Base-by-base conservation (phyloP, 805 yeast species). In the Saturnispora saitoi region DNA sequence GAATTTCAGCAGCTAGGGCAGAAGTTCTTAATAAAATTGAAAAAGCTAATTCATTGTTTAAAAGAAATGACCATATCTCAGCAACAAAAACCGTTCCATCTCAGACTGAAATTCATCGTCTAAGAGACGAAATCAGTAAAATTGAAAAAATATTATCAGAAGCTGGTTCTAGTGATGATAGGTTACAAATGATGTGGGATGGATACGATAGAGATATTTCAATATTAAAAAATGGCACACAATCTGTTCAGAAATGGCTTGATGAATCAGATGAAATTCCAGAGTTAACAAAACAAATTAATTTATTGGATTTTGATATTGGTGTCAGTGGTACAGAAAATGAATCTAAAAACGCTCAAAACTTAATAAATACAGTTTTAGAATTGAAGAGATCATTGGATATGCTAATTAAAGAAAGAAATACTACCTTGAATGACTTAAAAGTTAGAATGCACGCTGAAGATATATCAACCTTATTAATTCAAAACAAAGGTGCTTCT, bases 401-500 rank as follows among this genome's bases (percentile, higher is more conserved):
- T 49, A 70, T 76, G 40, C 61, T 88, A 50, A 80, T 80, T 56
- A 69, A 75, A 30, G 93, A 86, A 61, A 78, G 95, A 42, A 62
- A 69, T 5, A 70, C 78, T 34, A 72, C 83, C 2, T 69, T 86
- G 32, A 72, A 72, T 2, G 86, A 81, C 44, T 70, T 91, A 58
- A 88, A 88, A 59, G 73, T 70, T 6, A 76, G 76, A 43, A 80
- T 86, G 31, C 93, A 82, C 57, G 71, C 74, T 12, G 98, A 91
- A 65, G 97, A 91, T 60, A 87, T 89, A 44, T 83, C 95, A 0
- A 81, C 83, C 47, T 70, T 82, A 11, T 70, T 91, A 30, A 76
- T 91, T 8, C 69, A 82, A 54, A 83, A 86, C 60, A 78, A 76
- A 51, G 73, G 76, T 40, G 54, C 62, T 10, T 50, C 56, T 31